Evolutionary conservation across 2,329 filamentous ascomycete genomes (phyloP).

Genomic region (Cladophialophora psammophila): DNA sequence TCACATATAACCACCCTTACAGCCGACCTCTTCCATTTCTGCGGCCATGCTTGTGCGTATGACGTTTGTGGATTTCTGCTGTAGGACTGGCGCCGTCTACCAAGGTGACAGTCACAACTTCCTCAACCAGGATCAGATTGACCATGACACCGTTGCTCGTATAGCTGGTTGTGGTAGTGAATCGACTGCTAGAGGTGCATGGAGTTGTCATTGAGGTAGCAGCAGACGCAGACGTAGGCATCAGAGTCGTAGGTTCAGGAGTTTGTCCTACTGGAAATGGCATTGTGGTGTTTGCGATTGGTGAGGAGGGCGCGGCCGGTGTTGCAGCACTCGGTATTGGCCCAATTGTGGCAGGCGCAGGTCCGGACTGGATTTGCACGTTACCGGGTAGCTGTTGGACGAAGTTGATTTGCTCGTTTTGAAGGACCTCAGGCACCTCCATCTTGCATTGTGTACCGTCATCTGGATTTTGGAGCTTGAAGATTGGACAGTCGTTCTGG

Average conservation of each 20-base stretch:
- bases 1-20: slow-evolving; percentile 23
- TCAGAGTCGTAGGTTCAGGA: slow-evolving; percentile 17
- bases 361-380: slow-evolving; percentile 57
- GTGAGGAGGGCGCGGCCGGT: slow-evolving; percentile 6
- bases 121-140: slow-evolving; percentile 39
- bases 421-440: slow-evolving; percentile 62
- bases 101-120: slow-evolving; percentile 39
- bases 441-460: slow-evolving; percentile 67
- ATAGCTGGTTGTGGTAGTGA: slow-evolving; percentile 32
- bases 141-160: slow-evolving; percentile 35
- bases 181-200: slow-evolving; percentile 1
- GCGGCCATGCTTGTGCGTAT: slow-evolving; percentile 31
- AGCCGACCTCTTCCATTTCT: slow-evolving; percentile 13
- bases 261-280: slow-evolving; percentile 18
- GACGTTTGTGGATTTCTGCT: slow-evolving; percentile 21
- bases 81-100: slow-evolving; percentile 12
- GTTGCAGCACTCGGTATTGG: slow-evolving; percentile 17
- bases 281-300: slow-evolving; percentile 15
- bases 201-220: slow-evolving; percentile 9
- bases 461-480: slow-evolving; percentile 69
- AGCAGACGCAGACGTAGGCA: slow-evolving; percentile 18
- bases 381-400: slow-evolving; percentile 69
- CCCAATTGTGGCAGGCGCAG: slow-evolving; percentile 47
- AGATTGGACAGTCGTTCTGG: slow-evolving; percentile 77
- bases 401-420: slow-evolving; percentile 63